Percentiles rank a stretch among this genome's conserved stretches.
phyloP scores from a whole-genome alignment of 345 rosid species.

The Sisymbrium irio region DNA sequence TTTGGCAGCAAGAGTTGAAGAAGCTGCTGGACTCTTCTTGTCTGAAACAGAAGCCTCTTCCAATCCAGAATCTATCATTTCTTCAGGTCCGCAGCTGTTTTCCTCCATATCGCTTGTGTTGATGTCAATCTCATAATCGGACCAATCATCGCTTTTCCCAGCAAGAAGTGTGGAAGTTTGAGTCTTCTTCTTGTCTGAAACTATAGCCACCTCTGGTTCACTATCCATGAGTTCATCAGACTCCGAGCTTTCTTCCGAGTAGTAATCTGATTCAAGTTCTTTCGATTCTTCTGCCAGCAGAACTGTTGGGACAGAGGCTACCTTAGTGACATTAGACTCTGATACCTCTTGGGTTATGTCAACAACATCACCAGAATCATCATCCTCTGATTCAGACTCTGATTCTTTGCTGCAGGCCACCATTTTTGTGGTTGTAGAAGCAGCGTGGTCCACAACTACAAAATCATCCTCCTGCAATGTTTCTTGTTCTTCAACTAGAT shows the following conservation, averaged over 20 bases:
- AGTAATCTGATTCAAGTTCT: neutral
- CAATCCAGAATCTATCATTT: neutral
- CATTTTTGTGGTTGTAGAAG: neutral
- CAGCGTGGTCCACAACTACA: constrained; percentile 19
- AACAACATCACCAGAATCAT: constrained; percentile 9
- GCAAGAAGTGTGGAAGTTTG: neutral
- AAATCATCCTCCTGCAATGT: constrained; percentile 14
- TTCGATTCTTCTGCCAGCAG: neutral
- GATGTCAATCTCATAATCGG: constrained; percentile 3
- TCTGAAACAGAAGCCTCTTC: constrained; percentile 12
- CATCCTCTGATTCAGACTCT: constrained; percentile 24
- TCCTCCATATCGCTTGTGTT: neutral
- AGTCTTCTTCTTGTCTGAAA: constrained; percentile 15
- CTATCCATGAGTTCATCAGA: constrained; percentile 9
- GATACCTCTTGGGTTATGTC: constrained; percentile 16
- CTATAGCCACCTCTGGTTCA: constrained; percentile 15
- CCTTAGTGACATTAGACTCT: constrained; percentile 5
- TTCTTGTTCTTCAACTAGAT: constrained; percentile 10
- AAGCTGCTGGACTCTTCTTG: constrained; percentile 22
- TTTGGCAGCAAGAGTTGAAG: constrained; percentile 2
- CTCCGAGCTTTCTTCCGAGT: constrained; percentile 8
- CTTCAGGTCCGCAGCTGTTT: neutral
- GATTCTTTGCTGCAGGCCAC: constrained; percentile 19
- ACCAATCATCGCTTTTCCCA: constrained; percentile 28
- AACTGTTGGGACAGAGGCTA: constrained; percentile 6